A percentile compares a stretch with the other conserved stretches of the same genome.
These are phyloP conservation scores for Harringtonia lauricola DNA, from an alignment of 2,329 filamentous ascomycete species.

Conservation along the genomic window DNA sequence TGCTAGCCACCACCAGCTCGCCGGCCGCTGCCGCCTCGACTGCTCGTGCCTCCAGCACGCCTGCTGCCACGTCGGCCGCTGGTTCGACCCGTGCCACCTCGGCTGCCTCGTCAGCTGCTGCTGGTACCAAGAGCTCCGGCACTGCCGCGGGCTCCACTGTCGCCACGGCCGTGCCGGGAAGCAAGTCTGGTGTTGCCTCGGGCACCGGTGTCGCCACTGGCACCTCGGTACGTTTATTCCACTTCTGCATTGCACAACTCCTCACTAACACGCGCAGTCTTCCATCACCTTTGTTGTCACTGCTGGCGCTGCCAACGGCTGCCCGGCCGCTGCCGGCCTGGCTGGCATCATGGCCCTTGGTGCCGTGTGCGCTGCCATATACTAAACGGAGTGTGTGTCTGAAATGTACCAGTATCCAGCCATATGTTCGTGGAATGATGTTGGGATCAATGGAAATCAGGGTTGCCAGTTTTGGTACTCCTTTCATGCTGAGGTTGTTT, in stretches of 20 bases:
- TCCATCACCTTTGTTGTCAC: constrained; percentile 6
- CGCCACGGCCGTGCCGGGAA: no score
- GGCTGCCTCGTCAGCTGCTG: background rate
- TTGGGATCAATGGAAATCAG: background rate
- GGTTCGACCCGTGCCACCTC: background rate
- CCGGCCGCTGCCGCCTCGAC: constrained; percentile 4
- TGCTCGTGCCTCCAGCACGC: background rate
- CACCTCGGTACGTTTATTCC: background rate
- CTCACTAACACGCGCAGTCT: background rate
- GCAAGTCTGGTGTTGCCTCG: no score
- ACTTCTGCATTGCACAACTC: background rate
- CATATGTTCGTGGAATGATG: background rate
- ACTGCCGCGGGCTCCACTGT: no score
- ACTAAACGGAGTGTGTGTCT: constrained; percentile 1
- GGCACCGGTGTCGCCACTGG: no score
- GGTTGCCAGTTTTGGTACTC: background rate
- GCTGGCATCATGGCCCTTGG: constrained; percentile 8
- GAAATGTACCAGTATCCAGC: background rate
- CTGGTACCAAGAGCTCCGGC: background rate
- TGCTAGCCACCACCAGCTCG: constrained; percentile 3
- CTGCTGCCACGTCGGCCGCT: constrained; percentile 4
- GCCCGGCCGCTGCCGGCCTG: constrained; percentile 4
- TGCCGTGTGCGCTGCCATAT: constrained; percentile 6
- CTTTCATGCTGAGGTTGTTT: no score
- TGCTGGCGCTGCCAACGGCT: constrained; percentile 7